Percentiles rank a stretch among this genome's conserved stretches.
Conservation (phyloP, 1,139 yeast genomes). For the Yamadazyma buinensis region DNA sequence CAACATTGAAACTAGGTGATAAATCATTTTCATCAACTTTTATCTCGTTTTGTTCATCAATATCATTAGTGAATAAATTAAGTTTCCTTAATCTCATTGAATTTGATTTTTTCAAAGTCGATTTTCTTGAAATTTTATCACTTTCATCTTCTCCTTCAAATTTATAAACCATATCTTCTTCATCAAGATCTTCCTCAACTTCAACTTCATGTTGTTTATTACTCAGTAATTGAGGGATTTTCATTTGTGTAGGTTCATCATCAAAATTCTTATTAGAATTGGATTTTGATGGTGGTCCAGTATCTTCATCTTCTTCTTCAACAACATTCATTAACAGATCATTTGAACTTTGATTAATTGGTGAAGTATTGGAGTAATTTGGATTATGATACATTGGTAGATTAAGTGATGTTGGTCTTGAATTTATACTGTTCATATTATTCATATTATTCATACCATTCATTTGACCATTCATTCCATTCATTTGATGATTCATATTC, state of each 20-base stretch:
- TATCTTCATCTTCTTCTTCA: constrained; percentile 30
- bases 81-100: constrained; percentile 44
- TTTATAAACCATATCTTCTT: constrained; percentile 31
- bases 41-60: constrained; percentile 2
- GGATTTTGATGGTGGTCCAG: constrained; percentile 7
- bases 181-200: constrained; percentile 19
- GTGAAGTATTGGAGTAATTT: not conserved
- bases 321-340: constrained; percentile 40
- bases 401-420: not conserved
- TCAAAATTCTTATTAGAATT: constrained; percentile 3
- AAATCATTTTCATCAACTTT: constrained; percentile 4
- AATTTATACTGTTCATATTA: no score
- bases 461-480: not conserved
- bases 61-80: constrained; percentile 24
- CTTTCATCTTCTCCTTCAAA: constrained; percentile 23
- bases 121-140: constrained; percentile 30
- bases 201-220: not conserved
- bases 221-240: no score
- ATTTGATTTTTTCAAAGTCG: constrained; percentile 38
- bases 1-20: constrained; percentile 16
- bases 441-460: not conserved
- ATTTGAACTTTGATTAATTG: constrained; percentile 21
- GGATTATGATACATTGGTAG: constrained; percentile 1
- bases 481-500: not conserved
- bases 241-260: not conserved